phyloP scores from a whole-genome alignment of 1,284 basidiomycete species.

The Irpex sp. region DNA sequence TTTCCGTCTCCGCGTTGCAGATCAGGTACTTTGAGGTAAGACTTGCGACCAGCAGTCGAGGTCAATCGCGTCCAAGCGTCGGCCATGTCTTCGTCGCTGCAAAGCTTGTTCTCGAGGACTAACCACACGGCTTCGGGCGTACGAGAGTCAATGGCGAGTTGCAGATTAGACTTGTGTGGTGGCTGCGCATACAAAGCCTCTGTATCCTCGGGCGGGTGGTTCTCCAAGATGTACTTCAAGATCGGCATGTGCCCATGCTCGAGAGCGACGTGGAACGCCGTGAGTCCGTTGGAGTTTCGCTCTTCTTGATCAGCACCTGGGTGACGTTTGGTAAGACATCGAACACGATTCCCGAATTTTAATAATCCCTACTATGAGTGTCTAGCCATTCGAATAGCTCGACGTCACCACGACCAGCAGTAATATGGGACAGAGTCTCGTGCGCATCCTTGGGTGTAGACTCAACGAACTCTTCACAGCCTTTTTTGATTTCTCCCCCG shows the following conservation, averaged over 20 bases:
- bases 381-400: conserved; percentile 66
- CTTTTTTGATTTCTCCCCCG: conserved; percentile 60
- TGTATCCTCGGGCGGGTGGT: conserved; percentile 47
- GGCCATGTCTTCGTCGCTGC: conserved; percentile 42
- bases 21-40: conserved; percentile 25
- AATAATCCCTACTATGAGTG: conserved; percentile 52
- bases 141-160: conserved; percentile 52
- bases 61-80: conserved; percentile 48
- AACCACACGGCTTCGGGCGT: conserved; percentile 61
- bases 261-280: conserved; percentile 67
- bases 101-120: conserved; percentile 55
- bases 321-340: not conserved
- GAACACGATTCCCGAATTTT: not conserved
- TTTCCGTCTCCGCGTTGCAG: conserved; percentile 29
- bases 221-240: conserved; percentile 54
- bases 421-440: conserved; percentile 70
- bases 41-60: conserved; percentile 31
- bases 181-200: conserved; percentile 42
- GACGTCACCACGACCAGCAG: conserved; percentile 46
- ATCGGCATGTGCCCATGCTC: conserved; percentile 45
- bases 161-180: conserved; percentile 40
- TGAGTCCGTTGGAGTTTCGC: conserved; percentile 50
- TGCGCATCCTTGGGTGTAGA: conserved; percentile 45
- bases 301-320: conserved; percentile 71
- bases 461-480: conserved; percentile 50